Evolutionary conservation across 2,329 filamentous ascomycete species (phyloP).

Genomic region (Colletotrichum sansevieriae): DNA sequence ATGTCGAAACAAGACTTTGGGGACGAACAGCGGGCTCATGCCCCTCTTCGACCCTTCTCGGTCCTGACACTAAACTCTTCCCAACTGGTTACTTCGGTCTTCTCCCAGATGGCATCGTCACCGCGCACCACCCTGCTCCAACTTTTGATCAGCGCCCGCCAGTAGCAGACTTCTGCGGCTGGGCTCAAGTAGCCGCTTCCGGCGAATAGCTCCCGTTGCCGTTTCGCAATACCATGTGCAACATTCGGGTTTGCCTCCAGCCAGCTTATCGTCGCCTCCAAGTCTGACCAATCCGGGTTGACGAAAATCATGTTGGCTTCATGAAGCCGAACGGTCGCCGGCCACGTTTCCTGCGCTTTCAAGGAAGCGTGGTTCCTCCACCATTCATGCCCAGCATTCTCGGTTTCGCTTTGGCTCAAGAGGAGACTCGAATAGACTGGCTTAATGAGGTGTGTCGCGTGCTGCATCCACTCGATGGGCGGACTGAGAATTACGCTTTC

Average conservation of each 20-base stretch:
- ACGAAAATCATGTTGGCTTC: constrained; percentile 66
- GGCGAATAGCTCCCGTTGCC: constrained; percentile 60
- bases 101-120: constrained; percentile 45
- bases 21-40: not conserved
- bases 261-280: constrained; percentile 61
- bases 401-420: constrained; percentile 3
- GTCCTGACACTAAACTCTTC: constrained; percentile 31
- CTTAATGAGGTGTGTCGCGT: constrained; percentile 60
- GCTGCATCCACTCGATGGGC: constrained; percentile 63
- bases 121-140: constrained; percentile 59
- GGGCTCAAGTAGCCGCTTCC: constrained; percentile 60
- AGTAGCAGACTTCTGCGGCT: constrained; percentile 67
- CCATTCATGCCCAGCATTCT: no score
- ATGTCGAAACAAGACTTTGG: no score
- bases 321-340: constrained; percentile 47
- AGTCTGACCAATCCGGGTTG: constrained; percentile 63
- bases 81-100: constrained; percentile 40
- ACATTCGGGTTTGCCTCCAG: constrained; percentile 57
- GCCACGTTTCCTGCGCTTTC: constrained; percentile 52
- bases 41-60: not conserved
- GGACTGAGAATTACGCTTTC: constrained; percentile 61
- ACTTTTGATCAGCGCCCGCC: constrained; percentile 61
- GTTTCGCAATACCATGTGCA: constrained; percentile 60
- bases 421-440: constrained; percentile 58
- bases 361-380: not conserved